Evolutionary conservation across 495 filamentous ascomycete species (phyloP).

Genomic region (Neurospora sp.): DNA sequence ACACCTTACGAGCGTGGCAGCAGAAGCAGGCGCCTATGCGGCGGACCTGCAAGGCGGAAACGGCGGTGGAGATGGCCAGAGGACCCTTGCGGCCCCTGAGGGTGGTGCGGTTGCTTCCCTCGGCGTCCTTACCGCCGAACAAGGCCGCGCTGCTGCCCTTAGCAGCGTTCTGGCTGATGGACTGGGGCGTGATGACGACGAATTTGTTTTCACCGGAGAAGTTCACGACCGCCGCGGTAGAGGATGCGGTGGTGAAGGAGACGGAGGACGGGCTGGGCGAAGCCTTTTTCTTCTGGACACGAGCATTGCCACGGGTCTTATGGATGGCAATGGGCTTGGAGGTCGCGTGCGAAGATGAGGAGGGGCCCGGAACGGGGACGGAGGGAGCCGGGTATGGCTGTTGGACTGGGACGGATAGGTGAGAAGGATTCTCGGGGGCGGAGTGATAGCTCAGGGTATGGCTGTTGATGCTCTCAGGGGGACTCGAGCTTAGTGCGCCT

Average conservation of each 20-base stretch:
- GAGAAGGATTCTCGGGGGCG: not conserved
- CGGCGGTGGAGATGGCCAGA: slow-evolving; percentile 34
- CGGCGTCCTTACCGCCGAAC: not conserved
- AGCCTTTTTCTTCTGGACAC: slow-evolving; percentile 28
- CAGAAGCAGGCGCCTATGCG: slow-evolving; percentile 40
- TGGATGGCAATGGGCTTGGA: not conserved
- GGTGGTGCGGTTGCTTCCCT: slow-evolving; percentile 19
- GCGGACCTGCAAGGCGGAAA: slow-evolving; percentile 36
- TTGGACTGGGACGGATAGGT: not conserved
- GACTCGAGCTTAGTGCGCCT: not conserved
- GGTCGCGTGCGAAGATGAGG: not conserved
- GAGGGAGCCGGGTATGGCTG: not conserved
- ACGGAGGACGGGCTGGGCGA: not conserved
- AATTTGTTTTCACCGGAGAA: slow-evolving; percentile 23
- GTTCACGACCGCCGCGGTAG: not conserved
- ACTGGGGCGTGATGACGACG: slow-evolving; percentile 37
- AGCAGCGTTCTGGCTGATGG: slow-evolving; percentile 31
- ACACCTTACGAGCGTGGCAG: slow-evolving; percentile 39
- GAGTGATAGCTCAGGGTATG: not conserved
- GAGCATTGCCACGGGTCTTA: slow-evolving; percentile 4
- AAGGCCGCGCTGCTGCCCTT: slow-evolving; percentile 23
- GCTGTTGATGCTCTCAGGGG: not conserved
- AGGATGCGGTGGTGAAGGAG: not conserved
- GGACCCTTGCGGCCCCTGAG: slow-evolving; percentile 39
- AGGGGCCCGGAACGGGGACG: not conserved